Evolutionary conservation across 768 basidiomycete species (phyloP).

Genomic region (Tricholoma matsutake): DNA sequence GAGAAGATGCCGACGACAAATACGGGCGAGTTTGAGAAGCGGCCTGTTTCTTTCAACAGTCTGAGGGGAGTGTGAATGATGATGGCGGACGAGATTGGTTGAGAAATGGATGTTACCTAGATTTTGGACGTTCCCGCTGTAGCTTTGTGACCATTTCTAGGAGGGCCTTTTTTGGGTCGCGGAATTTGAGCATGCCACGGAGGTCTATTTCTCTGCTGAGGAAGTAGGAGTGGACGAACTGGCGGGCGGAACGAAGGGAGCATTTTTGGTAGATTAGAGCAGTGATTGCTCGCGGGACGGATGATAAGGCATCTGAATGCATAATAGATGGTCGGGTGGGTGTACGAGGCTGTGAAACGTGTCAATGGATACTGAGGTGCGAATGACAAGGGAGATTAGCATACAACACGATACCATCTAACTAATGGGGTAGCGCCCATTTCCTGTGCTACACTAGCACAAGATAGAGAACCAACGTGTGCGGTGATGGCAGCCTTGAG

Average conservation of each 20-base stretch:
- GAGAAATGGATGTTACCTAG: constrained; percentile 44
- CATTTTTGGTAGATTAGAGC: constrained; percentile 87
- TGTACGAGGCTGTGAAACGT: constrained; percentile 41
- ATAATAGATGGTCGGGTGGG: constrained; percentile 49
- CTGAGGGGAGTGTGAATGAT: constrained; percentile 35
- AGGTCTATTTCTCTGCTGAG: constrained; percentile 83
- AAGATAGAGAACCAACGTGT: constrained; percentile 83
- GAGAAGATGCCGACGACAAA: constrained; percentile 96
- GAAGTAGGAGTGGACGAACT: constrained; percentile 89
- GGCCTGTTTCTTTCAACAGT: constrained; percentile 89
- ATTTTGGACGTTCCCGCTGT: constrained; percentile 60
- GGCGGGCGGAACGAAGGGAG: constrained; percentile 81
- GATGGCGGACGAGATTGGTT: neutral
- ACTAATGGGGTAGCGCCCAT: constrained; percentile 76
- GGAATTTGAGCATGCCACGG: constrained; percentile 73
- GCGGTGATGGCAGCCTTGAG: constrained; percentile 90
- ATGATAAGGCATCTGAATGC: constrained; percentile 86
- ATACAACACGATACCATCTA: constrained; percentile 77
- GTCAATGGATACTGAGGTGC: constrained; percentile 1
- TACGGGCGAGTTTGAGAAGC: constrained; percentile 84
- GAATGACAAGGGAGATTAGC: constrained; percentile 21
- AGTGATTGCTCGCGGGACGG: constrained; percentile 81
- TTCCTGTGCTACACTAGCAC: constrained; percentile 81
- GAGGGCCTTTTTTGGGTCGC: constrained; percentile 77
- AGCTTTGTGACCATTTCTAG: constrained; percentile 70